phyloP scores from a whole-genome alignment of 177 flowering plant species.

The Tripterygium wilfordii region DNA sequence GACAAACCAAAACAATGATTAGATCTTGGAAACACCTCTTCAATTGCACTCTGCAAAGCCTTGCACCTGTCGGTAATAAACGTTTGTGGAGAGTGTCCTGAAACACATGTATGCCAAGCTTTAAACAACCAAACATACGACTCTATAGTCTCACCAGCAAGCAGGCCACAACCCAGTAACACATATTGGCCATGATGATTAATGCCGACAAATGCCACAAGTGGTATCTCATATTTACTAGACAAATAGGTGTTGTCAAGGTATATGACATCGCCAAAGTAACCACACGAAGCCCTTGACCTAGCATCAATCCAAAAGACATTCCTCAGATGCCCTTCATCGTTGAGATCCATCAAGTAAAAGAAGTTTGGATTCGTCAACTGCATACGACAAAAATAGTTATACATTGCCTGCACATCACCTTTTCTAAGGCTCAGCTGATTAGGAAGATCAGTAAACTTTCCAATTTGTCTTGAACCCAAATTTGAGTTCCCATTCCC shows the following conservation, averaged over 20 bases:
- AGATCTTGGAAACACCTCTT: conserved; percentile 38
- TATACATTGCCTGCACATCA: conserved; percentile 37
- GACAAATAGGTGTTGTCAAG: conserved; percentile 37
- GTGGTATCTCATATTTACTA: conserved; percentile 38
- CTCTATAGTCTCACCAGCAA: conserved; percentile 38
- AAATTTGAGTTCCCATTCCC: conserved; percentile 21
- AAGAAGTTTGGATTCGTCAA: conserved; percentile 41
- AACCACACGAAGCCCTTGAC: conserved; percentile 34
- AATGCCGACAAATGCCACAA: conserved; percentile 39
- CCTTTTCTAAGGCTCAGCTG: conserved; percentile 38
- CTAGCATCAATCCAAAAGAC: conserved; percentile 43
- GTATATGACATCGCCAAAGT: conserved; percentile 36
- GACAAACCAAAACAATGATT: conserved; percentile 36
- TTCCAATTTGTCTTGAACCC: conserved; percentile 17
- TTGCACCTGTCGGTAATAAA: conserved; percentile 38
- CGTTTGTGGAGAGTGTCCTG: conserved; percentile 26
- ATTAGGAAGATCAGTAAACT: conserved; percentile 16
- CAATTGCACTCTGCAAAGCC: conserved; percentile 27
- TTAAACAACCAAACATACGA: conserved; percentile 43
- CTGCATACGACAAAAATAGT: conserved; percentile 43
- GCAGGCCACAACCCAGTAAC: conserved; percentile 43
- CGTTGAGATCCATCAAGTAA: conserved; percentile 37
- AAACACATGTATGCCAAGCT: conserved; percentile 31
- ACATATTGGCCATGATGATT: conserved; percentile 47
- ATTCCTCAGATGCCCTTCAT: conserved; percentile 35